These are phyloP conservation scores for Phellopilus nigrolimitatus DNA, from an alignment of 1,284 basidiomycete genomes.

Conservation along the genomic window DNA sequence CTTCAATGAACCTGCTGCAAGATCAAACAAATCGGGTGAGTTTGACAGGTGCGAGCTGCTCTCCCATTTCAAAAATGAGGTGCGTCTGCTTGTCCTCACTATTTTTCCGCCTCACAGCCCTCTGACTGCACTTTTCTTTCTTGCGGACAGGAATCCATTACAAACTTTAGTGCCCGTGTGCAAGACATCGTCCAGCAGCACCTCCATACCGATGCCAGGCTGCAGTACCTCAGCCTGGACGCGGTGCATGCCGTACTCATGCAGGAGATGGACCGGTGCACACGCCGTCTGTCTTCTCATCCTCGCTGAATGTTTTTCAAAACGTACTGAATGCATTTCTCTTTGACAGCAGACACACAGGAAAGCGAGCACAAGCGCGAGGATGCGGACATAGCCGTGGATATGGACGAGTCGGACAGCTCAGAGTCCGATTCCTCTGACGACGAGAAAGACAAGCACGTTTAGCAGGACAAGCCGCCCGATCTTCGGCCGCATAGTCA, in stretches of 20 bases:
- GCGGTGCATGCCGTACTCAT: constrained; percentile 53
- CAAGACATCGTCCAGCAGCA: constrained; percentile 56
- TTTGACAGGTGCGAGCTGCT: constrained; percentile 69
- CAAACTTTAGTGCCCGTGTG: constrained; percentile 49
- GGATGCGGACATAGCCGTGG: background rate
- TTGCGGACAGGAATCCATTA: constrained; percentile 43
- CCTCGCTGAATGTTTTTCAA: too few relatives aligned
- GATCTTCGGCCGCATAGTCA: constrained; percentile 91
- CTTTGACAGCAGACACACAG: background rate
- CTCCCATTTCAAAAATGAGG: constrained; percentile 57
- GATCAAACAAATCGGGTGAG: constrained; percentile 79
- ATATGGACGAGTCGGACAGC: too few relatives aligned
- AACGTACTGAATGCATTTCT: background rate
- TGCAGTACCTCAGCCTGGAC: constrained; percentile 51
- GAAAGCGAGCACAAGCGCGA: background rate
- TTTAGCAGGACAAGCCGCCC: too few relatives aligned
- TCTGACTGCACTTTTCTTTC: constrained; percentile 11
- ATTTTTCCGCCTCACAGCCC: constrained; percentile 1
- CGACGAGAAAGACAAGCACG: too few relatives aligned
- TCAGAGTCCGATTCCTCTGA: too few relatives aligned
- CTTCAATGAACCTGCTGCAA: constrained; percentile 32
- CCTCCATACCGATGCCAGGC: constrained; percentile 47
- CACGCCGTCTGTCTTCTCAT: too few relatives aligned
- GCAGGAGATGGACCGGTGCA: constrained; percentile 67
- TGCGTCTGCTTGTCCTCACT: too few relatives aligned